Evolutionary conservation across 306 rosid species (phyloP).

Genomic region (Cucumis melo): DNA sequence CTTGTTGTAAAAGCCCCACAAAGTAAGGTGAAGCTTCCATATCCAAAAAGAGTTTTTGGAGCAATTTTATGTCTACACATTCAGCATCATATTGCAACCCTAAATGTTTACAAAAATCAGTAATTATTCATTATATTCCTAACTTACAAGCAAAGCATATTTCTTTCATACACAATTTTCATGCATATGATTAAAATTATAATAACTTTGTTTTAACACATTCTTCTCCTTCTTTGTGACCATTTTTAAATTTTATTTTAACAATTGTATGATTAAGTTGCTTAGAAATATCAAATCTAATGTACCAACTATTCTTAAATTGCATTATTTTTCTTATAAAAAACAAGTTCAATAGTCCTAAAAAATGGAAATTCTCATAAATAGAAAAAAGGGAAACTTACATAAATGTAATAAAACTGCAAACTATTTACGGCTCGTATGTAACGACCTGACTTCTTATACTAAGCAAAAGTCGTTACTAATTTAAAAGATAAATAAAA

Average conservation of each 20-base stretch:
- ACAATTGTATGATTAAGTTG: background rate
- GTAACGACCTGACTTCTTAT: too few relatives aligned
- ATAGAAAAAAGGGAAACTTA: too few relatives aligned
- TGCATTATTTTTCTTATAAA: background rate
- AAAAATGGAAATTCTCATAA: too few relatives aligned
- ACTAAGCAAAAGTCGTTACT: too few relatives aligned
- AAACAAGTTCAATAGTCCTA: too few relatives aligned
- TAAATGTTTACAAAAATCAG: background rate
- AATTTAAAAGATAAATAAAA: too few relatives aligned
- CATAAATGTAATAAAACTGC: too few relatives aligned
- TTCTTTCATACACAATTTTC: background rate
- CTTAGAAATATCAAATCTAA: background rate
- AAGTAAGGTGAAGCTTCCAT: slow-evolving; percentile 1
- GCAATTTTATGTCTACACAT: background rate
- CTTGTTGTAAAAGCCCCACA: background rate
- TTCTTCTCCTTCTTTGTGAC: background rate
- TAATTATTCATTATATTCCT: background rate
- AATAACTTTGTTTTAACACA: background rate
- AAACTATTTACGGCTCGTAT: too few relatives aligned
- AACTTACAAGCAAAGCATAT: background rate
- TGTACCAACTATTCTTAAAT: background rate
- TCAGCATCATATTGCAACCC: background rate
- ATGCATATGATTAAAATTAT: background rate
- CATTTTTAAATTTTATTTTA: background rate
- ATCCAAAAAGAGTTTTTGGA: background rate